Percentiles rank a stretch among this genome's conserved stretches.
These are phyloP conservation scores for Sarocladium strictum DNA, from an alignment of 2,329 filamentous ascomycete genomes.

Conservation along the genomic window DNA sequence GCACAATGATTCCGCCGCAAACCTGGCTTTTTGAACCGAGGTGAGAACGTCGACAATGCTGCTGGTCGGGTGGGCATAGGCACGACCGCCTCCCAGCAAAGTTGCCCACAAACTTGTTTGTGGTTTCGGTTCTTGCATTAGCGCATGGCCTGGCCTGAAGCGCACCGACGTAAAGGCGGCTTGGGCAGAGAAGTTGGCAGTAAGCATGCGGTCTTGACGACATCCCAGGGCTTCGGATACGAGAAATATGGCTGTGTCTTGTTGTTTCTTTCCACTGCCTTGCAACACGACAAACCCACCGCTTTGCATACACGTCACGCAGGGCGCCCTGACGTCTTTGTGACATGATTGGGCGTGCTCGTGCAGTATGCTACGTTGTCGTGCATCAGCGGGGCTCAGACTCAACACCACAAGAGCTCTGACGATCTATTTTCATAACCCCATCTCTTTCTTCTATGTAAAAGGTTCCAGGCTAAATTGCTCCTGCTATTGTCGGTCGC, in stretches of 20 bases:
- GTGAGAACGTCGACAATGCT: not conserved
- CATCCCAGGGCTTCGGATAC: not conserved
- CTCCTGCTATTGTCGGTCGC: not conserved
- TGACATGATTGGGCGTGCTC: slow-evolving; percentile 2
- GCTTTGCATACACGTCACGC: slow-evolving; percentile 7
- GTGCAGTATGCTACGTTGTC: slow-evolving; percentile 5
- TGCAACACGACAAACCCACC: not conserved
- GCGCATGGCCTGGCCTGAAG: not conserved
- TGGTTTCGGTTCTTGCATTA: not conserved
- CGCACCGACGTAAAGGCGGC: not conserved
- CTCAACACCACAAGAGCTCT: not conserved
- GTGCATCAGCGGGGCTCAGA: not conserved
- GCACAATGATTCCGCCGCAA: no score
- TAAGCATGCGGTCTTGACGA: not conserved
- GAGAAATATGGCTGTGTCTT: slow-evolving; percentile 5
- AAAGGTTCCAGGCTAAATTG: not conserved
- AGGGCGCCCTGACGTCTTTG: not conserved
- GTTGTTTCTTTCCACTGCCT: not conserved
- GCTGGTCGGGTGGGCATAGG: not conserved
- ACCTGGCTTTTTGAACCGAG: not conserved
- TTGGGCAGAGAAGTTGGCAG: not conserved
- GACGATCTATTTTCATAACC: not conserved
- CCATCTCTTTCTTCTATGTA: not conserved
- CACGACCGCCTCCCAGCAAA: not conserved
- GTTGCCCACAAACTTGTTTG: not conserved